A percentile compares a stretch with the other conserved stretches of the same genome.
phyloP scores from a whole-genome alignment of 306 rosid genomes.

The Mimosa pudica region DNA sequence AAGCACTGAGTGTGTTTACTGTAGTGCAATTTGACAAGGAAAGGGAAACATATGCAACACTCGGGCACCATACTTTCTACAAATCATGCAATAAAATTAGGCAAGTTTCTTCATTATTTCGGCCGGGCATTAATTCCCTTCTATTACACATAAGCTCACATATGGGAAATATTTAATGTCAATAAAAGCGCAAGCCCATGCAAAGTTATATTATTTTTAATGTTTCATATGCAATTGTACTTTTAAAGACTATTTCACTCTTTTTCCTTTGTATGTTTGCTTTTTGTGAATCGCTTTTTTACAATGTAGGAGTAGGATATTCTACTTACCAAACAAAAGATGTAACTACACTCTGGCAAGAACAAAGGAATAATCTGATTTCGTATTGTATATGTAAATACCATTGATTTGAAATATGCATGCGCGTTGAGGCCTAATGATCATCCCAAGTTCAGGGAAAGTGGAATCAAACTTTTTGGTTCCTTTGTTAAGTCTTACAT shows the following conservation, averaged over 20 bases:
- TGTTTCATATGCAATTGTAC: background rate
- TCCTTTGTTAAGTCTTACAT: background rate
- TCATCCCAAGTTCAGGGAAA: slow-evolving; percentile 42
- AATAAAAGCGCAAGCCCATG: background rate
- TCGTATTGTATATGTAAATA: background rate
- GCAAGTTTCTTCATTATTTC: background rate
- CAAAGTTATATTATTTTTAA: background rate
- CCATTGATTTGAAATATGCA: slow-evolving; percentile 15
- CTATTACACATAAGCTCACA: background rate
- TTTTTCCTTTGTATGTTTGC: background rate
- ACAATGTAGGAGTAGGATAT: background rate
- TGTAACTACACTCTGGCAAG: background rate
- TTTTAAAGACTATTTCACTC: background rate
- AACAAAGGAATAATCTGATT: background rate
- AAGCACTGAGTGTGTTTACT: background rate
- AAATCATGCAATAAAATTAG: background rate
- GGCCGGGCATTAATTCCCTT: background rate
- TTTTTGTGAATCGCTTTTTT: background rate
- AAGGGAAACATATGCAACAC: background rate
- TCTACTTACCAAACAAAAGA: background rate
- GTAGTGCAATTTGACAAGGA: background rate
- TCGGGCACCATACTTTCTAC: background rate
- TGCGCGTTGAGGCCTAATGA: slow-evolving; percentile 43
- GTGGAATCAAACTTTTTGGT: slow-evolving; percentile 11
- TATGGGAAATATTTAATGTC: background rate